Evolutionary conservation across 768 basidiomycete genomes (phyloP).

Genomic region (Tulasnella sp.): DNA sequence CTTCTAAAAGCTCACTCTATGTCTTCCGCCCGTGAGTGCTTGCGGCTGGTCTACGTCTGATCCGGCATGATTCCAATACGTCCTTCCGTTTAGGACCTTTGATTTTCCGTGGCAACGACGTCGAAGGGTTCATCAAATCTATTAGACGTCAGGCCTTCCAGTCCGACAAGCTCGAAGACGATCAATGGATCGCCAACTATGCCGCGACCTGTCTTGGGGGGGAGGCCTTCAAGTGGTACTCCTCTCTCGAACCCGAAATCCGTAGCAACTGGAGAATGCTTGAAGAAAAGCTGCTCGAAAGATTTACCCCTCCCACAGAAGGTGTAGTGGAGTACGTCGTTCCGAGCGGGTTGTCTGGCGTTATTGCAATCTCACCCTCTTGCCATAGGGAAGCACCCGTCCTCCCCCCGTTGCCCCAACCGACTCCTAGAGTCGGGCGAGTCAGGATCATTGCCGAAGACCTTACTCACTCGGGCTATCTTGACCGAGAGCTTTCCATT

Average conservation of each 20-base stretch:
- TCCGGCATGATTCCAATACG: neutral
- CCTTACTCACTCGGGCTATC: neutral
- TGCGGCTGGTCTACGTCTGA: neutral
- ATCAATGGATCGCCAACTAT: neutral
- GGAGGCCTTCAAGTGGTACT: neutral
- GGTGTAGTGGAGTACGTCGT: neutral
- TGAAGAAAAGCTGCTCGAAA: neutral
- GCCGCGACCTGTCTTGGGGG: neutral
- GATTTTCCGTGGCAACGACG: neutral
- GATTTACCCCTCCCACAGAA: neutral
- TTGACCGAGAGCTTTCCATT: neutral
- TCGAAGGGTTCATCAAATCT: neutral
- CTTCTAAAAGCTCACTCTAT: neutral
- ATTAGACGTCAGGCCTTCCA: neutral
- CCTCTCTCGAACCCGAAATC: neutral
- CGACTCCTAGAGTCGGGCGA: neutral
- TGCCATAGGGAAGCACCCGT: neutral
- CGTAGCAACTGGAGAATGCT: neutral
- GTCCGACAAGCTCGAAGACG: neutral
- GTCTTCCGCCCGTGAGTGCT: neutral
- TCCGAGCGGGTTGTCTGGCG: neutral
- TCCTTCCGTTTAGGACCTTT: neutral
- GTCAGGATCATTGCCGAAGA: neutral
- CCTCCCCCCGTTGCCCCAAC: neutral
- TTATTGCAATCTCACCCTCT: neutral